Evolutionary conservation across 2,329 filamentous ascomycete species (phyloP).

Genomic region (Aspergillus sp.): DNA sequence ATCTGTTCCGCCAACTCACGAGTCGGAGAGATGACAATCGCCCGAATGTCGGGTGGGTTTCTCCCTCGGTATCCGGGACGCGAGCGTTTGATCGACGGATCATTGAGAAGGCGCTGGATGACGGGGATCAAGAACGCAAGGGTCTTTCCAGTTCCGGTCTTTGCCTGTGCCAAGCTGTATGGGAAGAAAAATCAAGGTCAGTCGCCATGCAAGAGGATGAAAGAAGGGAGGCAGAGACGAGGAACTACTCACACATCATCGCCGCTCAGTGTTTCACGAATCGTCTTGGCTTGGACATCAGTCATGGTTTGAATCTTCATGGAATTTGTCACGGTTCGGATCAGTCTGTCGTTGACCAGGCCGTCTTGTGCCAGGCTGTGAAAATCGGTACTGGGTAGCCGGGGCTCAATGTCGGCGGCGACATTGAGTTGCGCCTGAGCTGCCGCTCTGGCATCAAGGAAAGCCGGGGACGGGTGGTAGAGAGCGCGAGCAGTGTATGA

Average conservation of each 20-base stretch:
- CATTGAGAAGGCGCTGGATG: conserved; percentile 73
- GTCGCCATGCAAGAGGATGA: conserved; percentile 18
- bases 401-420: conserved; percentile 25
- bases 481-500: conserved; percentile 29
- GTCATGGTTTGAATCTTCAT: conserved; percentile 88
- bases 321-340: conserved; percentile 67
- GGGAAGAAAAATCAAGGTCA: conserved; percentile 15
- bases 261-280: conserved; percentile 76
- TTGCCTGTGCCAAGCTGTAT: conserved; percentile 81
- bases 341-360: conserved; percentile 64
- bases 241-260: conserved; percentile 70
- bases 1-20: conserved; percentile 67
- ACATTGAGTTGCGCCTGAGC: no score
- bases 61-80: neutral
- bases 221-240: neutral
- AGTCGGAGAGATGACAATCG: conserved; percentile 64
- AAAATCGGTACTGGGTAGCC: conserved; percentile 2
- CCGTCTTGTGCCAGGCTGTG: conserved; percentile 32
- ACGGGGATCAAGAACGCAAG: conserved; percentile 87
- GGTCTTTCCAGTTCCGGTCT: conserved; percentile 96
- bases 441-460: conserved; percentile 24
- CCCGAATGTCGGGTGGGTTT: conserved; percentile 53
- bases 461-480: conserved; percentile 32
- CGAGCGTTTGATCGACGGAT: conserved; percentile 48
- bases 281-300: conserved; percentile 83